Evolutionary conservation across 202 grass and related monocot species (phyloP).

Genomic region (Zoysia matrella): DNA sequence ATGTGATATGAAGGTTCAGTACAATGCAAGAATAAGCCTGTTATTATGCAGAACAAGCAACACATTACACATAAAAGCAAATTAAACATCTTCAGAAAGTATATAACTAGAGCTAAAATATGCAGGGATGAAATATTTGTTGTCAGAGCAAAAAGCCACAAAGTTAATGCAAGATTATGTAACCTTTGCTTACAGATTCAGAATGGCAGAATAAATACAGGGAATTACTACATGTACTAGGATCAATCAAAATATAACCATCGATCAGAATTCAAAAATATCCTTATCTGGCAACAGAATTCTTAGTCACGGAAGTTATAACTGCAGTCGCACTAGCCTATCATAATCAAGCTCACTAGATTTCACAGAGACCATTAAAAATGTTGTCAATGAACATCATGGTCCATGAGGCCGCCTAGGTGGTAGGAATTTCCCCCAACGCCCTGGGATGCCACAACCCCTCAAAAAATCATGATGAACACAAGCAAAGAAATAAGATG

Average conservation of each 20-base stretch:
- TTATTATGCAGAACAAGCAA: too few species aligned
- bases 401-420: too few species aligned
- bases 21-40: neutral
- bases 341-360: neutral
- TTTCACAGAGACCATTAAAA: neutral
- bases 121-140: neutral
- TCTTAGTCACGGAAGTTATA: slow-evolving; percentile 12
- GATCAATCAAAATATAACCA: neutral
- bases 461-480: neutral
- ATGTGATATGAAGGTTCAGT: neutral
- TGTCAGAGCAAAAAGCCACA: neutral
- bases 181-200: neutral
- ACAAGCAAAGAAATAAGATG: neutral
- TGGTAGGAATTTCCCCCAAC: too few species aligned
- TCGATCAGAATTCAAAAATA: too few species aligned
- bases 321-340: neutral
- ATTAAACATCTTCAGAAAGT: neutral
- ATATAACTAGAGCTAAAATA: neutral
- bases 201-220: neutral
- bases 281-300: neutral
- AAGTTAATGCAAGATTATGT: neutral
- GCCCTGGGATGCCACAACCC: too few species aligned
- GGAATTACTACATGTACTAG: neutral
- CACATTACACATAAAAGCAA: too few species aligned
- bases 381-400: too few species aligned